Evolutionary conservation across 1,284 basidiomycete genomes (phyloP), one percentile per base, ranked within the genome.

Genomic region (Marasmius oreades): DNA sequence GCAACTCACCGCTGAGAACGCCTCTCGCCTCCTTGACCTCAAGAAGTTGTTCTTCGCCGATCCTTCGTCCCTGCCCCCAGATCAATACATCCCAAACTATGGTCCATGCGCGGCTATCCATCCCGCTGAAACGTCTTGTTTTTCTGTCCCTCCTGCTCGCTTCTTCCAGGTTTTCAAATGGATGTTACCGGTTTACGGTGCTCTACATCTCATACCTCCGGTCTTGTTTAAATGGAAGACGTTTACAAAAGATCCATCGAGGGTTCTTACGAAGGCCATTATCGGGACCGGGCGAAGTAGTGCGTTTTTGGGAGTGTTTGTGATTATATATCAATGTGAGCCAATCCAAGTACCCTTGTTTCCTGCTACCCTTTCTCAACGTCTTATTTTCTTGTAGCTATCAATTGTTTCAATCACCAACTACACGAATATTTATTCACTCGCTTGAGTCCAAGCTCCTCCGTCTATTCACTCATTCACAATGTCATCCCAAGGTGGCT

Each of bases 141-240:
- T 77, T 23, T 71, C 73, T 10, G 87, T 88, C 6, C 85, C 87
- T 8, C 58, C 91, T 20, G 81, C 87, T 33, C 86, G 93, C 18
- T 92, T 95, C 74, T 78, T 90, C 63, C 76, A 82, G 20, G 93
- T 97, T 2, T 92, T 90, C 67, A 81, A 82, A 64, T 95, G 89
- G 89, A 95, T 95, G 77, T 67, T 90, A 33, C 88, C 88, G 2
- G 82, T 89, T 43, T 99, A 98, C 64, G 86, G 92, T 20, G 94
- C 93, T 0, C 75, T 99, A 43, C 94, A 98, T 71, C 82, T 98
- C 59, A 86, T 98, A 33, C 96, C 96, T 0, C 79, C 86, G 59
- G 72, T 95, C 11, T 73, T 95, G 16, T 92, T 95, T 70, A 90
- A 91, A 67, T 72, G 84, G 46, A 72, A 76, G 22, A 70, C 72